Base-by-base conservation (phyloP, 495 filamentous ascomycete species). In the Penicillium manginii region DNA sequence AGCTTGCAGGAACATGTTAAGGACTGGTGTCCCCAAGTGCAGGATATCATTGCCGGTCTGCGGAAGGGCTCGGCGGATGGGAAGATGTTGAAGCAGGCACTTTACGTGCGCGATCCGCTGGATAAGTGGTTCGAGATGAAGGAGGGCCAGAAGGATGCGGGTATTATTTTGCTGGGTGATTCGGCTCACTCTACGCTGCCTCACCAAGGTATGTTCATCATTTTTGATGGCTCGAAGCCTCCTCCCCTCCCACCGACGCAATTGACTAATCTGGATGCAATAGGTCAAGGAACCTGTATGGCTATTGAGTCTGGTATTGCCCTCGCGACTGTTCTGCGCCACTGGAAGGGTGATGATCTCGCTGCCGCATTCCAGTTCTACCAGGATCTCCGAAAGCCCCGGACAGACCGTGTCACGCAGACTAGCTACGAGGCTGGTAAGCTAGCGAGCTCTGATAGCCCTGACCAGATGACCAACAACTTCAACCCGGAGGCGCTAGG, bases 251-350 rank as follows among this genome's bases (percentile, higher is more conserved):
- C 26, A 8, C 26, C 6, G 49, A 33, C 21, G 12, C n/a, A 2
- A n/a, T 22, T n/a, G n/a, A 23, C 43, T 57, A 43, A 59, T 46
- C 10, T 11, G 17, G 35, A 37, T 4, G 4, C 2, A 22, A 51
- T 43, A 70, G 67, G 68, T 15, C 68, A 71, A 53, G 68, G 68
- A 52, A 69, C 63, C 15, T 71, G 68, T 37, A 71, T 71, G 68
- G 68, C 68, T 4, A 71, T 71, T 54, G 68, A 71, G 33, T 71
- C 68, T 15, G 68, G 66, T 15, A 65, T 71, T 49, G 68, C 68
- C 3, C 66, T 71, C 8, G 68, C 66, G 14, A 69, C 63, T 7
- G 54, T 71, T 10, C 63, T 71, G 8, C 59, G 59, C 12, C 66
- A 71, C 50, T 71, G 68, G 68, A 69, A 69, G 50, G 54, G 22